phyloP scores from a whole-genome alignment of 1,139 yeast species.

The Geotrichum phurueaensis region DNA sequence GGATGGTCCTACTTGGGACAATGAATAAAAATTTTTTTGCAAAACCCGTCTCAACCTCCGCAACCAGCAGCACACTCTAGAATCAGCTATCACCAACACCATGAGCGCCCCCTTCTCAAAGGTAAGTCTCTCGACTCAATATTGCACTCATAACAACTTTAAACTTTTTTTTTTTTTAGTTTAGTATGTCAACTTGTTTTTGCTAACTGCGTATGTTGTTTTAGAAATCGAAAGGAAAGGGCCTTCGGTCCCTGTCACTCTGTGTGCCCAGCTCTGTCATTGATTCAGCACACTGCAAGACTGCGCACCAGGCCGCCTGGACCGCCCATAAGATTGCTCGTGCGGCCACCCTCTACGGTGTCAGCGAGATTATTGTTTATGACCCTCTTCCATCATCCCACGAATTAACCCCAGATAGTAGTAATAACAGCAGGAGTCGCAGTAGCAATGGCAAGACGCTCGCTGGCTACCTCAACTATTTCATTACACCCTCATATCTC shows the following conservation, averaged over 20 bases:
- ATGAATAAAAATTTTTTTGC: too few relatives aligned
- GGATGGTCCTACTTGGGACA: too few relatives aligned
- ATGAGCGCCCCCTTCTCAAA: too few relatives aligned
- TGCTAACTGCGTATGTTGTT: too few relatives aligned
- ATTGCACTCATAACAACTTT: too few relatives aligned
- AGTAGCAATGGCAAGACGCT: slow-evolving; percentile 32
- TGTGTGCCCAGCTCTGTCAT: slow-evolving; percentile 65
- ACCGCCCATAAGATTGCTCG: slow-evolving; percentile 75
- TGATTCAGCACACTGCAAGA: slow-evolving; percentile 48
- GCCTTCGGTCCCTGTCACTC: slow-evolving; percentile 25
- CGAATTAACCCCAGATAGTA: slow-evolving; percentile 27
- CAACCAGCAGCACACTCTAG: too few relatives aligned
- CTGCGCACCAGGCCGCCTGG: slow-evolving; percentile 66
- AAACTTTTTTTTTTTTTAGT: not conserved
- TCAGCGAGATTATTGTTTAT: slow-evolving; percentile 66
- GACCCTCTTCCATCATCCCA: slow-evolving; percentile 4
- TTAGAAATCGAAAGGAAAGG: slow-evolving; percentile 1
- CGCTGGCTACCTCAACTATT: slow-evolving; percentile 70
- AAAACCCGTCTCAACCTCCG: too few relatives aligned
- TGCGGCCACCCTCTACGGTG: slow-evolving; percentile 61
- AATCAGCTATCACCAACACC: too few relatives aligned
- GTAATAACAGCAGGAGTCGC: slow-evolving; percentile 23
- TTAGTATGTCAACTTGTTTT: too few relatives aligned
- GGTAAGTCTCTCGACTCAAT: too few relatives aligned
- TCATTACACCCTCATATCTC: slow-evolving; percentile 81